Conservation (phyloP, 2,329 filamentous ascomycete species). For the Zymoseptoria crescenta region DNA sequence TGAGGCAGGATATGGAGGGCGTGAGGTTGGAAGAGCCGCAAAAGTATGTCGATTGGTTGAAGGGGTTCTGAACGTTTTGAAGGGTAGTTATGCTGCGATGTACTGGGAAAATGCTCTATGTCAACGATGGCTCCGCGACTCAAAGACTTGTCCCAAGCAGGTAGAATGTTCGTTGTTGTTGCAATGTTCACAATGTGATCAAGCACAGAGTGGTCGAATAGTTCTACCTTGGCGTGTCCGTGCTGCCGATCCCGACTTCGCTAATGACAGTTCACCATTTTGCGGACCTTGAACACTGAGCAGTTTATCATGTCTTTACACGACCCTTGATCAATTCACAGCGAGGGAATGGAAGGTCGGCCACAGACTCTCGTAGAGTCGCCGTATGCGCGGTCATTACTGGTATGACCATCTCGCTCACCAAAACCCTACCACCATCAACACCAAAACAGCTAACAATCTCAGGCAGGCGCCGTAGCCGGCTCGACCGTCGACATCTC, state of each 20-base stretch:
- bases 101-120: background rate
- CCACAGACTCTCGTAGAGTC: background rate
- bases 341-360: background rate
- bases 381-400: background rate
- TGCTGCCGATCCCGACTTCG: background rate
- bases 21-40: slow-evolving; percentile 36
- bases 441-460: slow-evolving; percentile 7
- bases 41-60: slow-evolving; percentile 33
- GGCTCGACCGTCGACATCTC: slow-evolving; percentile 95
- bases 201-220: background rate
- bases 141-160: background rate
- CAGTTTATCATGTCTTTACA: background rate
- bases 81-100: background rate
- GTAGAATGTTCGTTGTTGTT: background rate
- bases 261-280: background rate
- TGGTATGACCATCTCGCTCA: background rate
- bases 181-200: background rate
- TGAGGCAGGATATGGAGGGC: slow-evolving; percentile 67
- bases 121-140: background rate
- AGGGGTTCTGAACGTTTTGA: slow-evolving; percentile 5
- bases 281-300: background rate
- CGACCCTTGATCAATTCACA: background rate
- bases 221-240: background rate
- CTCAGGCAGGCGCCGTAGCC: slow-evolving; percentile 74
- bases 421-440: background rate